Evolutionary conservation across 805 yeast genomes (phyloP), one percentile per base, ranked within the genome.

Genomic region (Nakazawaea ishiwadae): DNA sequence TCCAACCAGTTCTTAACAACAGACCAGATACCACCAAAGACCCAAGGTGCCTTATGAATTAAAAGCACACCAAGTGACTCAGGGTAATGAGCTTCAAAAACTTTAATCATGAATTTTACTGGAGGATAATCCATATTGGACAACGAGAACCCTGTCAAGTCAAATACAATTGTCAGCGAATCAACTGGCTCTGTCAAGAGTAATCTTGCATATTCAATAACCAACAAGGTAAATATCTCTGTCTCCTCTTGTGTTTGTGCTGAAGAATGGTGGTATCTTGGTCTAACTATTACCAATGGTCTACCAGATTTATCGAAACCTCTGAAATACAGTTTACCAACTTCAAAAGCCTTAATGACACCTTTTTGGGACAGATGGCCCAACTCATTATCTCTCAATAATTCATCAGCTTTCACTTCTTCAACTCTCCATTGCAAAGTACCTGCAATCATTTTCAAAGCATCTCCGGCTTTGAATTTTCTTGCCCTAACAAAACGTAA

Each of bases 1-100:
- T 93, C 98, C 44, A 91, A 69, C 98, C 97, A 91, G 52, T 82
- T 81, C 61, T 87, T 88, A 53, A 93, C 79, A 51, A 91, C 77
- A 51, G 81, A 84, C 98, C 99, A 93, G 45, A 91, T 86, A 18
- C 96, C 91, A 39, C 85, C 79, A 66, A 93, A 93, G 41, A 93
- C 78, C 98, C 97, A 89, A 20, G 99, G 99, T 0, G 99, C 97
- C 53, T 85, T 84, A 66, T 88, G 96, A 46, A 93, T 84, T 50
- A 88, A 74, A 40, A 93, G 66, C 42, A 76, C 77, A 14, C 96
- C 96, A 46, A 93, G 72, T 31, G 87, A 82, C 63, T 93, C 99
- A 1, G 99, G 99, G 60, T 91, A 93, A 58, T 91, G 96, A 0
- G 96, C 95, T 68, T 93, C 98, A 61, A 93, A 89, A 46, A 90